These are phyloP conservation scores for Teunomyces pallodes DNA, from an alignment of 805 yeast species.

Conservation along the genomic window DNA sequence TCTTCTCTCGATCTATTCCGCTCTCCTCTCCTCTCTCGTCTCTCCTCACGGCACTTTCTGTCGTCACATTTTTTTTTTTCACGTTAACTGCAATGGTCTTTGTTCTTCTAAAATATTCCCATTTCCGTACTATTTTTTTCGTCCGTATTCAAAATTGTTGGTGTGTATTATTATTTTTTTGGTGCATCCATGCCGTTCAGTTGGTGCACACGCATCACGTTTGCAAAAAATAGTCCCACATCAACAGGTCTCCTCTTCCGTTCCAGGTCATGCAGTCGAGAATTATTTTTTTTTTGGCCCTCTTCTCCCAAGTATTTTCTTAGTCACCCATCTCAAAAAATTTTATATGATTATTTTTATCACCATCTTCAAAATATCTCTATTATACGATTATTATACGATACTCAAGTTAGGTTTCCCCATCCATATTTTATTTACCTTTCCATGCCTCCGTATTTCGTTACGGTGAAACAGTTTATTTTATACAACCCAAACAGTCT, in stretches of 20 bases:
- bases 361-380: slow-evolving; percentile 1
- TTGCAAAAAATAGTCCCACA: slow-evolving; percentile 1
- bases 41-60: neutral
- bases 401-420: neutral
- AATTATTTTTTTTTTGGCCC: neutral
- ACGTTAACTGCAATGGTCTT: neutral
- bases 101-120: neutral
- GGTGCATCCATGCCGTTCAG: neutral
- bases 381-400: slow-evolving; percentile 4
- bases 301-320: neutral
- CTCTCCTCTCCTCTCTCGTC: neutral
- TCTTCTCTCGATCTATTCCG: no score
- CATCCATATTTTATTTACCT: neutral
- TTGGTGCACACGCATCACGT: neutral
- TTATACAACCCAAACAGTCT: neutral
- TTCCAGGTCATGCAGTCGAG: neutral
- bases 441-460: neutral
- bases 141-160: neutral
- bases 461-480: neutral
- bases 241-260: neutral
- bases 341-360: neutral
- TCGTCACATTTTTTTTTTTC: neutral
- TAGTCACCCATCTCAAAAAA: neutral
- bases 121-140: neutral
- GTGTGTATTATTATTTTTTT: neutral